Evolutionary conservation across 257 asterid species (phyloP).

Genomic region (Coffea canephora): DNA sequence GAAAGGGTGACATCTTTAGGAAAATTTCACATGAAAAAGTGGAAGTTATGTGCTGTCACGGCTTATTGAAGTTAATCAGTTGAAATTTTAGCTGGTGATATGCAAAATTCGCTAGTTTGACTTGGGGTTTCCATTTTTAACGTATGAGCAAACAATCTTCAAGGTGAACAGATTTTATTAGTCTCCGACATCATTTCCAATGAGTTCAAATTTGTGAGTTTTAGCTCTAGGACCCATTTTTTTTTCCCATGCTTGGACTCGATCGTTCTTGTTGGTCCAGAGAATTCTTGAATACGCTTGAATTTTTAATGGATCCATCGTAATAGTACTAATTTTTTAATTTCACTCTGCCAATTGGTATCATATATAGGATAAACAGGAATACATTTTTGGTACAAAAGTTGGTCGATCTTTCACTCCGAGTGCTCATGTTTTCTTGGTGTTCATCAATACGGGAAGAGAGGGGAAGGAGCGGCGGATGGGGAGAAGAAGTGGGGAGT

Average conservation of each 20-base stretch:
- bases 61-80: too few relatives aligned
- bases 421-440: too few relatives aligned
- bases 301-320: not conserved
- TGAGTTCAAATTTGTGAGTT: not conserved
- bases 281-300: not conserved
- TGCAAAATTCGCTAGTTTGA: not conserved
- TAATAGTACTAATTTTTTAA: not conserved
- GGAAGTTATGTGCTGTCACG: too few relatives aligned
- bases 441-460: too few relatives aligned
- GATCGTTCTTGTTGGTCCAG: too few relatives aligned
- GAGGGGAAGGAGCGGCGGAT: too few relatives aligned
- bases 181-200: not conserved
- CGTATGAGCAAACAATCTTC: not conserved
- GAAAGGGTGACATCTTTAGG: too few relatives aligned
- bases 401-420: too few relatives aligned
- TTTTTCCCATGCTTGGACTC: not conserved
- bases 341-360: not conserved
- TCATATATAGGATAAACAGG: too few relatives aligned
- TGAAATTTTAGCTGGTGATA: not conserved
- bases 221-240: not conserved
- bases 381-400: too few relatives aligned
- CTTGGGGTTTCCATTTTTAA: not conserved
- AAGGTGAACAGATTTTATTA: not conserved
- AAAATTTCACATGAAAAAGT: not conserved
- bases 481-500: too few relatives aligned